Evolutionary conservation across 768 basidiomycete genomes (phyloP), one percentile per base, ranked within the genome.

Genomic region (Boletales sp.): DNA sequence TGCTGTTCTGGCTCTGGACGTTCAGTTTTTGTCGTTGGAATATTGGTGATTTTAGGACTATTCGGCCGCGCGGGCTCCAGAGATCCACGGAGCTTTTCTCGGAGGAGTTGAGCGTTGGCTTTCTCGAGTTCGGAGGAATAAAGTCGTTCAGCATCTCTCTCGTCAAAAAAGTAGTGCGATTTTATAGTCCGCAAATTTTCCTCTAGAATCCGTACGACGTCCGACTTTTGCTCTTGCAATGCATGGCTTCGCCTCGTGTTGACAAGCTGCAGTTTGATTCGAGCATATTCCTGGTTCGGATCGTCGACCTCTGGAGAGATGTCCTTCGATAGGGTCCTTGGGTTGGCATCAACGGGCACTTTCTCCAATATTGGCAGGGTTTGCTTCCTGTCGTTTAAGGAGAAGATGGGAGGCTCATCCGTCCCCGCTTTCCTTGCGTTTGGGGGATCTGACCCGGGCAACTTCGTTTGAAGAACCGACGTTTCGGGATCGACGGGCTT

Each of bases 81-180:
- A 31, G 45, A 48, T 10, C 70, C 71, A 8, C 76, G 74, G 42
- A 78, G 61, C 35, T 49, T 70, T 28, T 74, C 72, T 54, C 76
- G 71, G 8, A 87, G 74, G 7, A 68, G 61, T 12, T 58, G 53
- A 18, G 69, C 63, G 28, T 83, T 76, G 18, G 68, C 71, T 56
- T 79, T 79, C 38, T 77, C 68, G 28, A 80, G 78, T 60, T 84
- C 80, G 15, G 69, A 66, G 28, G 66, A 72, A 65, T 84, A 89
- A 19, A 74, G 63, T 5, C 67, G 72, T 57, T 86, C 76, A 2
- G 87, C 88, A 53, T 87, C 84, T 48, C 70, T 72, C 57, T 80
- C 75, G 49, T 87, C 76, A 60, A 93, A 92, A 49, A 90, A 78
- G 57, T 89, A 89, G 63, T 85, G 73, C 19, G 71, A 69, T 59